Evolutionary conservation across 768 basidiomycete genomes (phyloP), one percentile per base, ranked within the genome.

Genomic region (Mycena crocata): DNA sequence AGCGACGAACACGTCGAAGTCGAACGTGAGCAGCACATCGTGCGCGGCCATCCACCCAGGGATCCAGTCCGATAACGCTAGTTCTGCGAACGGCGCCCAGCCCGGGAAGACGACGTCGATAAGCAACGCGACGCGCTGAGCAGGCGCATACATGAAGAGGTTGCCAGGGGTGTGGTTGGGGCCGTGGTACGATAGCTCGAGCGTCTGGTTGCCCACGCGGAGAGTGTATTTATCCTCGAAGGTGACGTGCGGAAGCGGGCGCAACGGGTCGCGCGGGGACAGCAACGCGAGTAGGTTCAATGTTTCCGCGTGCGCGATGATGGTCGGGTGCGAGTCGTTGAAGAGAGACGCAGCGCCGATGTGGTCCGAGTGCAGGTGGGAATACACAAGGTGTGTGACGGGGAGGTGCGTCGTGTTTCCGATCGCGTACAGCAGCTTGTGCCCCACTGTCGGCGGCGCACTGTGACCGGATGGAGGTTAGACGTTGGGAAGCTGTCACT

Each of bases 351-450:
- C 52, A 37, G 35, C 52, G 52, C 52, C 52, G 52, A 55, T 55
- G 52, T 55, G 52, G 52, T 55, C 52, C 32, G 52, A 10, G 28
- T 55, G 52, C 37, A 55, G 23, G 52, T 55, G 52, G n/a, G 52
- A 55, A 37, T 55, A 55, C 52, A 55, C 52, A 23, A 52, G 51
- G 51, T 52, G 51, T 31, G 51, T 52, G 51, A 52, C 51, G 30
- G 51, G 34, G 51, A 52, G 51, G 51, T 23, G 51, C 21, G 55
- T 57, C 40, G 55, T 57, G 40, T 57, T 57, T 24, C 55, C 55
- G 44, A 57, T 57, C 55, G 55, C 55, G 44, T 57, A 57, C 23
- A 57, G 55, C 55, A 57, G 55, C 40, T 57, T 57, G 55, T 57
- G 55, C 40, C 55, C 55, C 28, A 57, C 37, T 52, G 51, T 37